Evolutionary conservation across 371 early-diverging fungal species (phyloP).

Genomic region (Sporodiniella umbellata): DNA sequence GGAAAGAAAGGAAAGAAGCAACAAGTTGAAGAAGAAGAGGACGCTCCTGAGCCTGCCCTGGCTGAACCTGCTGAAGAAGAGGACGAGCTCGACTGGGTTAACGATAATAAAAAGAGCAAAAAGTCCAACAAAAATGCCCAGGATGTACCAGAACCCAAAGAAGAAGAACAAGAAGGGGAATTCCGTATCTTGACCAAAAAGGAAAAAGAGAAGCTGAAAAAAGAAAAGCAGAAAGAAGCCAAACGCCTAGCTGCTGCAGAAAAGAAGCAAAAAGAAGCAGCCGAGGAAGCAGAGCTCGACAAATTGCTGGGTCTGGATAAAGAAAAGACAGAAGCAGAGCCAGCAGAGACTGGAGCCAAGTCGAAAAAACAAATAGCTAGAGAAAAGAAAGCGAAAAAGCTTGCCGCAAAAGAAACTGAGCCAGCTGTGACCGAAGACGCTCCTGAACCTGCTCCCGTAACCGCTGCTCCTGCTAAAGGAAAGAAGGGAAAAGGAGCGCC

Average conservation of each 20-base stretch:
- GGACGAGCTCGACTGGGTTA: constrained; percentile 35
- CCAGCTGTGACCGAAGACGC: constrained; percentile 15
- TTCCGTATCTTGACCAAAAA: constrained; percentile 43
- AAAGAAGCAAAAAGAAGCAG: constrained; percentile 41
- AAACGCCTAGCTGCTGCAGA: constrained; percentile 48
- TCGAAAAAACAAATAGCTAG: constrained; percentile 34
- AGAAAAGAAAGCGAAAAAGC: constrained; percentile 39
- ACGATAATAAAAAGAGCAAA: constrained; percentile 38
- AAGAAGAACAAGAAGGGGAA: constrained; percentile 18
- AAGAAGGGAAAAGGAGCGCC: constrained; percentile 44
- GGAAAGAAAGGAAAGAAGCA: constrained; percentile 41
- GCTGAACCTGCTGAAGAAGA: constrained; percentile 19
- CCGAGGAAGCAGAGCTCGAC: constrained; percentile 36
- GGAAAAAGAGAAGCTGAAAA: constrained; percentile 48
- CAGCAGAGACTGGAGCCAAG: constrained; percentile 12
- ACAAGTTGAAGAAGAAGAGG: constrained; percentile 22
- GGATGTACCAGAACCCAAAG: constrained; percentile 14
- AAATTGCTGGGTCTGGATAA: constrained; percentile 28
- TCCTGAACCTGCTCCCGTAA: constrained; percentile 22
- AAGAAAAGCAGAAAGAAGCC: constrained; percentile 51
- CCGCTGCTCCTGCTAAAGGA: constrained; percentile 23
- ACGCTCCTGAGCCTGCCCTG: constrained; percentile 7
- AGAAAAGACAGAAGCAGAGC: constrained; percentile 3
- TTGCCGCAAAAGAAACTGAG: constrained; percentile 28
- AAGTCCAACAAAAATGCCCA: constrained; percentile 28